Conservation (phyloP, 306 rosid species). For the Quercus robur region DNA sequence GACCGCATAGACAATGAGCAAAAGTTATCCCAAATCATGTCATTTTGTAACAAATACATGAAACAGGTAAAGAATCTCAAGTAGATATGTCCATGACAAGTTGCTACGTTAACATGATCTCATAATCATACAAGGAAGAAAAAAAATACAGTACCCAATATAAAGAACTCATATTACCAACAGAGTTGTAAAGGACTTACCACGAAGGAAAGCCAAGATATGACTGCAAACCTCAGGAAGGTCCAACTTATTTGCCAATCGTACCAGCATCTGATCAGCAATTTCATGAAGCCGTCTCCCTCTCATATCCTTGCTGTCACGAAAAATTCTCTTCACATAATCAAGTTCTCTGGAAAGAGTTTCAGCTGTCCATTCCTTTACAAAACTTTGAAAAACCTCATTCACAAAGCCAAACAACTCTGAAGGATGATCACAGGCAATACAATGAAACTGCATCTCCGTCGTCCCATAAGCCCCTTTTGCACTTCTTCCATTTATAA, state of each 20-base stretch:
- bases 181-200: conserved; percentile 40
- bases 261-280: conserved; percentile 62
- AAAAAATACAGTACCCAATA: not conserved
- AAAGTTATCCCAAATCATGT: not conserved
- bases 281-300: conserved; percentile 75
- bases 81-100: not conserved
- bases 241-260: conserved; percentile 67
- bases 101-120: not conserved
- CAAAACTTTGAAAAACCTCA: conserved; percentile 90
- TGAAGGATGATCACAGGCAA: conserved; percentile 96
- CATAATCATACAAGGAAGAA: not conserved
- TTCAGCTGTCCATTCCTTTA: conserved; percentile 85
- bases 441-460: conserved; percentile 97
- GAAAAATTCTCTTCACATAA: conserved; percentile 82
- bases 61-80: not conserved
- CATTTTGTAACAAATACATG: not conserved
- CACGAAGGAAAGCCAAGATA: conserved; percentile 75
- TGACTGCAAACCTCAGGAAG: conserved; percentile 66
- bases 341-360: conserved; percentile 79
- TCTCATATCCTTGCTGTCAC: conserved; percentile 83
- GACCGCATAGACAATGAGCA: not conserved
- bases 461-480: conserved; percentile 61
- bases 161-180: not conserved
- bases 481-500: conserved; percentile 81
- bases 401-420: conserved; percentile 99